phyloP scores from a whole-genome alignment of 495 filamentous ascomycete genomes.

The Paragyromitra xinjiangensis region DNA sequence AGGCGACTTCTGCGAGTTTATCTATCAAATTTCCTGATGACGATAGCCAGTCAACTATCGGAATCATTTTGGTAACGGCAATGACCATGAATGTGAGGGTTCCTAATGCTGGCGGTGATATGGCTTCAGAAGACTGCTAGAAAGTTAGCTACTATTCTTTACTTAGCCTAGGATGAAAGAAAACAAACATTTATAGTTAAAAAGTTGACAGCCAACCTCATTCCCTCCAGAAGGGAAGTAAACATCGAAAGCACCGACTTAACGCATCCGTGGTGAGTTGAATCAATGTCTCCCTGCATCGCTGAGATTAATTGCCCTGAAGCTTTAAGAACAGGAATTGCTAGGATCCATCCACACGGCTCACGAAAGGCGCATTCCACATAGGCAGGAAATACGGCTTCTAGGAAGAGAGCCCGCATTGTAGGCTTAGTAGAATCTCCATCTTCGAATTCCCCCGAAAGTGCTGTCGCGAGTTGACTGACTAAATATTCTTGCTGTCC shows the following conservation, averaged over 20 bases:
- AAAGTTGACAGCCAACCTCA: constrained; percentile 31
- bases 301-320: constrained; percentile 61
- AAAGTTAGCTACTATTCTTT: constrained; percentile 56
- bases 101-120: constrained; percentile 57
- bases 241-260: constrained; percentile 62
- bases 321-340: constrained; percentile 66
- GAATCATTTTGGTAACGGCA: constrained; percentile 62
- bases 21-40: constrained; percentile 15
- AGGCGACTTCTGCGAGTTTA: constrained; percentile 17
- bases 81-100: constrained; percentile 59
- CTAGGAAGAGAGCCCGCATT: constrained; percentile 67
- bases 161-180: constrained; percentile 39
- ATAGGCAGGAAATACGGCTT: constrained; percentile 72
- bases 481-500: constrained; percentile 69
- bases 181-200: neutral
- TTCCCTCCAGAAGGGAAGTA: constrained; percentile 60
- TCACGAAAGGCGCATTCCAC: constrained; percentile 64
- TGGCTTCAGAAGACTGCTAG: constrained; percentile 59
- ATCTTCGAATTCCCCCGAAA: constrained; percentile 64
- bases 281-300: constrained; percentile 64
- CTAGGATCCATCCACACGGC: constrained; percentile 68
- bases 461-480: constrained; percentile 67
- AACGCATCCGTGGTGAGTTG: constrained; percentile 61
- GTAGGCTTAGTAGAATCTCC: constrained; percentile 62
- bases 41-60: constrained; percentile 64